Conservation (phyloP, 1,284 basidiomycete species). For the Moesziomyces parantarcticus region DNA sequence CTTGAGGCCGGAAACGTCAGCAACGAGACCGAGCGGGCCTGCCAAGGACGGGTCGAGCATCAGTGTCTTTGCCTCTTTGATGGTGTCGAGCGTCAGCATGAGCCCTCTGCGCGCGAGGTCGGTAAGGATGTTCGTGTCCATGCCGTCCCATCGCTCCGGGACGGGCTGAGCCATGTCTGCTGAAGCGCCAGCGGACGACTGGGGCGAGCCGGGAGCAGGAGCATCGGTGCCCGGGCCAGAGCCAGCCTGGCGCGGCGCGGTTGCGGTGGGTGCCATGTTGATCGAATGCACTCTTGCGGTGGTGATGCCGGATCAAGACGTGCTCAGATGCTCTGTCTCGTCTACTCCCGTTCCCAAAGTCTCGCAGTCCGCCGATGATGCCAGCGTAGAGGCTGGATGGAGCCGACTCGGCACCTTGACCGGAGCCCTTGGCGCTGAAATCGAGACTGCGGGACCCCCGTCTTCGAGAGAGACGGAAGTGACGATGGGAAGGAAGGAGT, state of each 20-base stretch:
- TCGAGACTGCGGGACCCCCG: neutral
- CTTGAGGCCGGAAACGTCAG: conserved; percentile 90
- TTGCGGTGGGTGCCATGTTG: conserved; percentile 31
- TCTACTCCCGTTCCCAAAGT: conserved; percentile 20
- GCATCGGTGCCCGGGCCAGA: conserved; percentile 5
- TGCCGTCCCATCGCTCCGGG: conserved; percentile 41
- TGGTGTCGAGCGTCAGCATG: conserved; percentile 48
- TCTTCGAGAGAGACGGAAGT: neutral
- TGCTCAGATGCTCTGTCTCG: neutral
- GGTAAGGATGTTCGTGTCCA: conserved; percentile 45
- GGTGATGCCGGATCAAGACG: neutral
- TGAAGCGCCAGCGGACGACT: conserved; percentile 13
- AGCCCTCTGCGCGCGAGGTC: conserved; percentile 51
- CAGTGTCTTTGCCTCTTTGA: conserved; percentile 80
- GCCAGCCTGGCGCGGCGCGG: conserved; percentile 25
- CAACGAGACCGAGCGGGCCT: conserved; percentile 90
- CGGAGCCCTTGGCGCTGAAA: neutral
- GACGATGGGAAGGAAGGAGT: neutral
- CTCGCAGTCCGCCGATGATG: neutral
- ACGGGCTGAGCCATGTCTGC: conserved; percentile 16
- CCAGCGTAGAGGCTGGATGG: neutral
- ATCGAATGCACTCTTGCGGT: neutral
- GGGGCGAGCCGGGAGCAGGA: conserved; percentile 1
- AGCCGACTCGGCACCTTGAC: too few relatives aligned
- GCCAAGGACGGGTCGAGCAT: conserved; percentile 88